Evolutionary conservation across 768 basidiomycete species (phyloP).

Genomic region (Rhodotorula babjevae): DNA sequence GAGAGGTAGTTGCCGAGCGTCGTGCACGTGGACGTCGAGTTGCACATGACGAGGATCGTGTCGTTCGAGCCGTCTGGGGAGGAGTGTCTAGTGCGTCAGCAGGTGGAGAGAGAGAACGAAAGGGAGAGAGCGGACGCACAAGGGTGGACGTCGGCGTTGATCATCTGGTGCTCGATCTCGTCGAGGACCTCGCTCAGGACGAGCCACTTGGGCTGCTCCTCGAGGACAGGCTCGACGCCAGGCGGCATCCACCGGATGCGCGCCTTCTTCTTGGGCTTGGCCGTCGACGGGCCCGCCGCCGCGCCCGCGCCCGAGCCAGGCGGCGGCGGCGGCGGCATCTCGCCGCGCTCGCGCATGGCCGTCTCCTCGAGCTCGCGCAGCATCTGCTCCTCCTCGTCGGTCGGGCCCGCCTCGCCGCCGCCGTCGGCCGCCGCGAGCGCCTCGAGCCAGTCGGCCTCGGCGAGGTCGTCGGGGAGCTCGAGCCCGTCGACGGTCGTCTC

Average conservation of each 20-base stretch:
- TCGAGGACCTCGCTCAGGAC: constrained; percentile 75
- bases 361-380: constrained; percentile 23
- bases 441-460: constrained; percentile 27
- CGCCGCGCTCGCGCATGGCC: neutral
- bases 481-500: constrained; percentile 51
- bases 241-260: constrained; percentile 60
- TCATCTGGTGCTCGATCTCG: constrained; percentile 82
- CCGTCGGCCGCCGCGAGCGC: neutral
- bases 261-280: neutral
- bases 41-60: constrained; percentile 79
- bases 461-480: constrained; percentile 29
- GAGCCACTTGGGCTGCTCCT: constrained; percentile 93
- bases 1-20: constrained; percentile 76
- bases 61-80: constrained; percentile 46
- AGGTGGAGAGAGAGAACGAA: neutral
- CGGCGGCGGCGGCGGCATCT: neutral
- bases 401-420: neutral
- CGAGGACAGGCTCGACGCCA: constrained; percentile 76
- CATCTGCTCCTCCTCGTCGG: constrained; percentile 32
- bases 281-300: no score
- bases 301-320: no score
- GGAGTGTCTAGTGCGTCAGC: neutral
- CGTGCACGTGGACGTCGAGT: constrained; percentile 67
- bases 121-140: constrained; percentile 6
- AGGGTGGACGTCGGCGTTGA: constrained; percentile 36